Evolutionary conservation across 441 rosid species (phyloP).

Genomic region (Syzygium malaccense): DNA sequence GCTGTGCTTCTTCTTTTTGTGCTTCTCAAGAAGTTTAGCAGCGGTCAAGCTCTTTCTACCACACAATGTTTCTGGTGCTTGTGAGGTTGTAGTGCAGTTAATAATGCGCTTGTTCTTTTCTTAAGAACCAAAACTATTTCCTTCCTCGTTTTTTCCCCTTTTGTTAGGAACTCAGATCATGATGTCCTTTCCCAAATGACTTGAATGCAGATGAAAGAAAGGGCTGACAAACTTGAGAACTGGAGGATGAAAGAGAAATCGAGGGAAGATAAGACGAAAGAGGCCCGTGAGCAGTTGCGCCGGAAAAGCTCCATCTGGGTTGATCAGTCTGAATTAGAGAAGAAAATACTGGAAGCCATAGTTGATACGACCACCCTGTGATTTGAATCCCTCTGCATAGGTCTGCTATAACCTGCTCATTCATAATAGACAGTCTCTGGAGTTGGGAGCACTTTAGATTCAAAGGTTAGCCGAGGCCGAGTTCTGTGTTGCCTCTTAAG

Average conservation of each 20-base stretch:
- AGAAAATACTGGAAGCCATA: constrained; percentile 25
- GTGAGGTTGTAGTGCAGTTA: not conserved
- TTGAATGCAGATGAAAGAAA: constrained; percentile 55
- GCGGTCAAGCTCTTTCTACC: not conserved
- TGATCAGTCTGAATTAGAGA: constrained; percentile 37
- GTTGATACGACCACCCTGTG: constrained; percentile 26
- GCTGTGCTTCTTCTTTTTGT: not conserved
- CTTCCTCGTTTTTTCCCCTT: not conserved
- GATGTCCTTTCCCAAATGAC: not conserved
- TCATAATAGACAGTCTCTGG: not conserved
- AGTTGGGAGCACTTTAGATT: not conserved
- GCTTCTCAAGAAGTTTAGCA: not conserved
- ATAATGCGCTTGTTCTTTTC: not conserved
- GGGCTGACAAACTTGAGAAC: constrained; percentile 56
- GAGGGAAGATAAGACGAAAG: constrained; percentile 38
- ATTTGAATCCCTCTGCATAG: not conserved
- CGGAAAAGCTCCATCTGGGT: constrained; percentile 60
- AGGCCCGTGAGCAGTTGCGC: constrained; percentile 26
- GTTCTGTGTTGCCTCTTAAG: not conserved
- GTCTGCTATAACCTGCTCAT: not conserved
- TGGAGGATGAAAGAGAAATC: constrained; percentile 47
- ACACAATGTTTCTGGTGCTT: not conserved
- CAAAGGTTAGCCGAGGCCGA: not conserved
- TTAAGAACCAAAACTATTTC: not conserved
- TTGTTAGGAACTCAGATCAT: not conserved